A percentile compares a stretch with the other conserved stretches of the same genome.
Evolutionary conservation across 2,329 filamentous ascomycete genomes (phyloP).

Genomic region (Verticillium nonalfalfae): DNA sequence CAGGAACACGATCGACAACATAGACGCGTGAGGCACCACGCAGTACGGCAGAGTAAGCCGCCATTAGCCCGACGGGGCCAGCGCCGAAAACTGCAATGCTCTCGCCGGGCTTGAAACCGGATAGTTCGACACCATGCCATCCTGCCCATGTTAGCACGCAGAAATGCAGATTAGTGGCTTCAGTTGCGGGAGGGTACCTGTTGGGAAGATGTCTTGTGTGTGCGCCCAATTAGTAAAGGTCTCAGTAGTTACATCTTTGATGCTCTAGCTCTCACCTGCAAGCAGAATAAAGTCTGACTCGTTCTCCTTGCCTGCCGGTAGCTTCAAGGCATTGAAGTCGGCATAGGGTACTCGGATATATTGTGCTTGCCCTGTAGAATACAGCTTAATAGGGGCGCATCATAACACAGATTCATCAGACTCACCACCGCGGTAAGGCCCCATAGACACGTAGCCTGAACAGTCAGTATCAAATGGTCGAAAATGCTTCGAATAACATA

Average conservation of each 20-base stretch:
- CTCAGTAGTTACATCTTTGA: not conserved
- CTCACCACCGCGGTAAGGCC: constrained; percentile 35
- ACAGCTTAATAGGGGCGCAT: not conserved
- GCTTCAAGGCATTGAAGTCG: constrained; percentile 58
- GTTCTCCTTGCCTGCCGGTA: constrained; percentile 54
- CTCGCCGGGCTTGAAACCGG: constrained; percentile 55
- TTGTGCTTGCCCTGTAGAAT: constrained; percentile 41
- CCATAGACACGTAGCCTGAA: constrained; percentile 53
- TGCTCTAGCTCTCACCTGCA: constrained; percentile 23
- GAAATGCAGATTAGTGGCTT: not conserved
- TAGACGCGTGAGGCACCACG: constrained; percentile 56
- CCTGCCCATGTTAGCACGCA: constrained; percentile 18
- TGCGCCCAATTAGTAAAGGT: constrained; percentile 7
- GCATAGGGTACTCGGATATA: constrained; percentile 60
- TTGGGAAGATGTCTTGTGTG: constrained; percentile 25
- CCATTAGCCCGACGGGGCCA: constrained; percentile 60
- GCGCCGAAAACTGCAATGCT: constrained; percentile 59
- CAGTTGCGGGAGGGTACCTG: constrained; percentile 12
- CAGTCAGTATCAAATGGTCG: not conserved
- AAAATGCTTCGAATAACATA: constrained; percentile 3
- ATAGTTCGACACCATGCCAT: constrained; percentile 51
- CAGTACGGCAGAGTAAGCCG: constrained; percentile 55
- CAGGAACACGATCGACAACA: constrained; percentile 56
- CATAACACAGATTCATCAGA: constrained; percentile 8
- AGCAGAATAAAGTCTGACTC: constrained; percentile 53